Evolutionary conservation across 208 protist genomes (phyloP), one percentile per base, ranked within the genome.

Genomic region (Leishmania lainsoni): DNA sequence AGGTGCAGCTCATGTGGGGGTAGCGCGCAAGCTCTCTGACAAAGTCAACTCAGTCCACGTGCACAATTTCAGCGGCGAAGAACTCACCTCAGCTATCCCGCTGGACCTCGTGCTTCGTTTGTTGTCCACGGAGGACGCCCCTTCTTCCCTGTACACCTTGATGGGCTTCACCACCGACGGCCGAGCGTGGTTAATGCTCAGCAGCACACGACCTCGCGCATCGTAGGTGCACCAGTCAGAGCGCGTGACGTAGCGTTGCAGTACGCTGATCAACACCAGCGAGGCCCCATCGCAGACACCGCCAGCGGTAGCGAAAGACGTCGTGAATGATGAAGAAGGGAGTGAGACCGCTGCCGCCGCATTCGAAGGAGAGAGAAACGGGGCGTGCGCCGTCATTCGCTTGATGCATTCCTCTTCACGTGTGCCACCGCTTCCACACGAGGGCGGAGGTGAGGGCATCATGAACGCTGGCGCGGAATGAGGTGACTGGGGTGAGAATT

Each of bases 141-240:
- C 17, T 66, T 20, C 58, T 20, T 45, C n/a, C 32, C 26, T 54
- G 8, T 61, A 72, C 26, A 92, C 78, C 72, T 85, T 63, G 81
- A 94, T 83, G 49, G 85, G 85, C 81, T 94, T 94, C 42, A 94
- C 48, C 6, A 89, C 78, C 16, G 42, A 79, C 14, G 88, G 83
- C 20, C 88, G 88, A 8, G 74, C 70, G 54, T 76, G 56, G 75
- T 91, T 91, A 52, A 94, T 58, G 54, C 85, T 84, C 20, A 92
- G 54, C 75, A 92, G 69, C 22, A 83, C 58, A n/a, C 76, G 79
- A 20, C 77, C 76, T 10, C 74, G 58, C 3, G 84, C 29, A 10
- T 81, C 63, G 63, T 79, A 85, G 48, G 29, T 45, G 48, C 84
- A 87, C 80, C 65, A 77, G 72, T 93, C 90, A 4, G 86, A 87